Evolutionary conservation across 805 yeast species (phyloP).

Genomic region (Candida vaughaniae): DNA sequence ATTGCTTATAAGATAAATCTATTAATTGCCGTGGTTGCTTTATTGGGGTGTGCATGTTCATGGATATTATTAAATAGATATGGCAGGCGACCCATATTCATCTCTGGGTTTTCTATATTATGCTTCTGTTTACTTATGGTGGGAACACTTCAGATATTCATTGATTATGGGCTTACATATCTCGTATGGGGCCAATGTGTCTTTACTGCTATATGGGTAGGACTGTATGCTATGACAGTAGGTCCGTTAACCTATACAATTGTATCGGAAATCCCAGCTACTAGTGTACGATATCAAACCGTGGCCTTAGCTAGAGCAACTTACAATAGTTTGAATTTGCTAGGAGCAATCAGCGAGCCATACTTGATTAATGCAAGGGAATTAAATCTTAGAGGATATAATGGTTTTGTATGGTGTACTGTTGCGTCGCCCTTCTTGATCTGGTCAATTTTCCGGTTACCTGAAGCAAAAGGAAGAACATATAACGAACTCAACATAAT

Average conservation of each 20-base stretch:
- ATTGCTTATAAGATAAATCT: slow-evolving; percentile 29
- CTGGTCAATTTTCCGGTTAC: slow-evolving; percentile 23
- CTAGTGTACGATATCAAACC: slow-evolving; percentile 38
- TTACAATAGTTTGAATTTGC: slow-evolving; percentile 25
- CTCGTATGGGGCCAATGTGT: slow-evolving; percentile 21
- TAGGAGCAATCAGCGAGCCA: slow-evolving; percentile 41
- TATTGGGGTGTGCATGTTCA: slow-evolving; percentile 24
- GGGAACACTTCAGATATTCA: slow-evolving; percentile 30
- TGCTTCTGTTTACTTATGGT: slow-evolving; percentile 35
- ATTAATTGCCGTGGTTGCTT: slow-evolving; percentile 29
- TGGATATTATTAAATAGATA: slow-evolving; percentile 29
- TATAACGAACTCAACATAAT: slow-evolving; percentile 33
- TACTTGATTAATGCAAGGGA: slow-evolving; percentile 48
- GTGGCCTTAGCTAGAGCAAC: slow-evolving; percentile 28
- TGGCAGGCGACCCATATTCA: slow-evolving; percentile 40
- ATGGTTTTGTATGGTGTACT: slow-evolving; percentile 48
- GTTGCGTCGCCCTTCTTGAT: slow-evolving; percentile 16
- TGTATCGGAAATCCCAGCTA: slow-evolving; percentile 41
- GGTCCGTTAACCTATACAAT: slow-evolving; percentile 44
- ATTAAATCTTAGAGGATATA: slow-evolving; percentile 48
- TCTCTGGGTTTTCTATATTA: slow-evolving; percentile 34
- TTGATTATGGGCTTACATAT: slow-evolving; percentile 7
- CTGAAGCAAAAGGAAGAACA: slow-evolving; percentile 41
- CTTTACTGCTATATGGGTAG: slow-evolving; percentile 19
- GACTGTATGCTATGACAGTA: slow-evolving; percentile 33